Base-by-base conservation (phyloP, 768 basidiomycete genomes). In the Termitomyces heimii region DNA sequence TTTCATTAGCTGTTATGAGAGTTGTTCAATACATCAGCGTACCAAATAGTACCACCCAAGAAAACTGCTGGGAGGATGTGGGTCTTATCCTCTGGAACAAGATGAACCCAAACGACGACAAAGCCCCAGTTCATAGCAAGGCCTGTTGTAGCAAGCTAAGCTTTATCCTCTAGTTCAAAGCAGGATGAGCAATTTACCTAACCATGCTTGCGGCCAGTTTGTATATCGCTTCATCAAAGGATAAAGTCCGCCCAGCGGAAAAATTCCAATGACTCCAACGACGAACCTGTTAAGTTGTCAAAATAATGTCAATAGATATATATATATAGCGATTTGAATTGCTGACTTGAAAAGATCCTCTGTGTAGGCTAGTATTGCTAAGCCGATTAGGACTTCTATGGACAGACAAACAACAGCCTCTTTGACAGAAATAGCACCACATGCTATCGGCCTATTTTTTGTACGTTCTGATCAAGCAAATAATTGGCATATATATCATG, bases 211-310 rank as follows among this genome's bases (percentile, higher is more conserved):
- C 4, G 75, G 75, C 74, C 73, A 77, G 59, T 72, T 68, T 2
- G 75, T 76, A 50, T 69, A 67, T 9, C 75, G 68, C 63, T 77
- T 77, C 71, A 74, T 73, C 26, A 76, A 63, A 31, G 75, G 75
- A 60, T 77, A 76, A 16, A 73, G n/a, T 5, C 64, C 70, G 24
- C 62, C 60, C 16, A 69, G 14, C 1, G 68, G 68, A 39, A 69
- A 66, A 43, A 66, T 65, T 5, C 63, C 62, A 7, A 60, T 45
- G 18, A 60, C 54, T 9, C 65, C 66, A 31, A 66, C 45, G 14
- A 58, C 51, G 53, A 63, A 66, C 3, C 67, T 68, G 43, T 47
- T 48, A n/a, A 37, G 34, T 20, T 51, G 26, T 37, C 6, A 52
- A 24, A 24, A 8, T 9, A 35, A 16, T 3, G 4, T 13, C 9